Evolutionary conservation across 2,329 filamentous ascomycete genomes (phyloP).

Genomic region (Pseudogymnoascus destructans): DNA sequence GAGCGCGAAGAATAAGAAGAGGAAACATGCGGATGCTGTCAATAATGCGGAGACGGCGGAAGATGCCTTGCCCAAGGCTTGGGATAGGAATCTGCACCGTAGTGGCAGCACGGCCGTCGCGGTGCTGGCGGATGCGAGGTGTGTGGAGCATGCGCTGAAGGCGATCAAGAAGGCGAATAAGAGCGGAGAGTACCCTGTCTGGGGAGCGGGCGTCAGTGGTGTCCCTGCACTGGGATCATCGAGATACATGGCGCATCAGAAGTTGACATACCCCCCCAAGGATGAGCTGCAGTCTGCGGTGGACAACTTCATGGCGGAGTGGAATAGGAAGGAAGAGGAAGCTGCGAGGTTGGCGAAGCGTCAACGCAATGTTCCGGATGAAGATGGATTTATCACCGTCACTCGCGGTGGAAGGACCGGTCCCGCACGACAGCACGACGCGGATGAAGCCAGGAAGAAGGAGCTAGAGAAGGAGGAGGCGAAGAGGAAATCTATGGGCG

Average conservation of each 20-base stretch:
- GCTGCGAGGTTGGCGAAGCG: constrained; percentile 48
- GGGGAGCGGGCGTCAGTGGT: constrained; percentile 51
- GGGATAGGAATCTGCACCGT: constrained; percentile 55
- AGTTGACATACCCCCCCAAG: constrained; percentile 57
- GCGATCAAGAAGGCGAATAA: constrained; percentile 51
- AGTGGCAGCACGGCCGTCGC: constrained; percentile 73
- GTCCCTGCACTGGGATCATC: constrained; percentile 42
- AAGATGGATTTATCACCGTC: constrained; percentile 92
- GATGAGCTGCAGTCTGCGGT: constrained; percentile 56
- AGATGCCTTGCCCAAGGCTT: constrained; percentile 56
- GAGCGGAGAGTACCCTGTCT: constrained; percentile 46
- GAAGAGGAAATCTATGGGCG: constrained; percentile 49
- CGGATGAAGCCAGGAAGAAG: constrained; percentile 44
- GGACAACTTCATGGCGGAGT: constrained; percentile 78
- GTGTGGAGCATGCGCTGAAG: constrained; percentile 63
- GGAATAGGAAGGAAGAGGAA: constrained; percentile 56
- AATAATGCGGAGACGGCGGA: constrained; percentile 46
- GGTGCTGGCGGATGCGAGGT: constrained; percentile 70
- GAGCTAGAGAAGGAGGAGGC: constrained; percentile 51
- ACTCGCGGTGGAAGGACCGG: constrained; percentile 58
- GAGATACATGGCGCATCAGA: constrained; percentile 51
- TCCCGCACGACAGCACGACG: constrained; percentile 62
- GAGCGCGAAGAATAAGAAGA: constrained; percentile 34
- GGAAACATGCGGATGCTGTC: constrained; percentile 30
- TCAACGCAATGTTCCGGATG: constrained; percentile 69